These are phyloP conservation scores for Omphalotus guepiniiformis DNA, from an alignment of 768 basidiomycete genomes.

Conservation along the genomic window DNA sequence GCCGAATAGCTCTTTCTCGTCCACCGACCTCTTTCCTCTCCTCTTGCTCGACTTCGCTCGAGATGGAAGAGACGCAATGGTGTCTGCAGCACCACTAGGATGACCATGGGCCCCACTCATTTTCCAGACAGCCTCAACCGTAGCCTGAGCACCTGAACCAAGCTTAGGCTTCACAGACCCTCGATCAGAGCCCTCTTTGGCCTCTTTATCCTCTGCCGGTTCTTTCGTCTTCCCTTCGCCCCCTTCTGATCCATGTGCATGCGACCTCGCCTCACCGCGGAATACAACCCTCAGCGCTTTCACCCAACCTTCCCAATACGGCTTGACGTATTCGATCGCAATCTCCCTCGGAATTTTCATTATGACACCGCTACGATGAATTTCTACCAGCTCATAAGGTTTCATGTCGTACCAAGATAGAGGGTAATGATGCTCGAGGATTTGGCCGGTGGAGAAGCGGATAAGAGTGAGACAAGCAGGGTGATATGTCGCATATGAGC, in stretches of 20 bases:
- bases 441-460: conserved; percentile 64
- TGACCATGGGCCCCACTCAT: background rate
- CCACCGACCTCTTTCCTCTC: background rate
- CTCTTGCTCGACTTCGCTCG: background rate
- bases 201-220: background rate
- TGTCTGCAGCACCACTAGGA: background rate
- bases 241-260: conserved; percentile 13
- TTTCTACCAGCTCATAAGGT: conserved; percentile 65
- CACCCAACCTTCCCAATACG: conserved; percentile 56
- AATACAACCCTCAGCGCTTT: conserved; percentile 44
- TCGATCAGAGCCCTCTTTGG: background rate
- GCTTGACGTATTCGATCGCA: conserved; percentile 43
- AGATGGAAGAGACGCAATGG: background rate
- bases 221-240: background rate
- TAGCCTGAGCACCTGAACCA: background rate
- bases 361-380: conserved; percentile 46
- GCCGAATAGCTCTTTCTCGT: background rate
- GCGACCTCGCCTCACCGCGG: background rate
- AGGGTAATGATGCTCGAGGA: conserved; percentile 62
- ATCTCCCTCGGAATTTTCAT: conserved; percentile 38
- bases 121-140: background rate
- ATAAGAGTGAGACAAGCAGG: conserved; percentile 45
- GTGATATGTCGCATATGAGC: conserved; percentile 15
- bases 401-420: conserved; percentile 56
- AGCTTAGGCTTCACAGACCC: no score